Evolutionary conservation across 768 basidiomycete genomes (phyloP).

Genomic region (Albatrellus ellisii): DNA sequence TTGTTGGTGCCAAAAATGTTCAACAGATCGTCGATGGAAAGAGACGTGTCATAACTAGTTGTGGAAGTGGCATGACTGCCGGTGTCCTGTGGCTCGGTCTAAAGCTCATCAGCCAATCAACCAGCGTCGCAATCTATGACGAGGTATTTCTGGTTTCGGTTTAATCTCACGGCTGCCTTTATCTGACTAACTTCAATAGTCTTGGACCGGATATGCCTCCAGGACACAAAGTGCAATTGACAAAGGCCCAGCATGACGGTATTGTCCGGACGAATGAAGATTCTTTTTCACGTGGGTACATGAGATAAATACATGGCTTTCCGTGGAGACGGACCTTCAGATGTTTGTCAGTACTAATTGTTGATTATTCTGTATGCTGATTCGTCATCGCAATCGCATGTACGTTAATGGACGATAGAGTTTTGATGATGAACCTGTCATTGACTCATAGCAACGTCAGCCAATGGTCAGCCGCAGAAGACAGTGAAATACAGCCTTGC

Average conservation of each 20-base stretch:
- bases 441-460: no score
- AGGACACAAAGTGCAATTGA: conserved; percentile 63
- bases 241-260: conserved; percentile 20
- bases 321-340: no score
- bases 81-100: conserved; percentile 90
- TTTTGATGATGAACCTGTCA: no score
- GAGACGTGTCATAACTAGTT: conserved; percentile 55
- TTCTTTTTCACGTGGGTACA: no score
- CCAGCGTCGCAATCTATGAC: conserved; percentile 68
- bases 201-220: conserved; percentile 90
- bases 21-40: conserved; percentile 48
- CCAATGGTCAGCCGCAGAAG: no score
- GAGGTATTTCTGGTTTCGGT: conserved; percentile 45
- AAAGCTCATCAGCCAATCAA: conserved; percentile 46
- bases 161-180: conserved; percentile 4
- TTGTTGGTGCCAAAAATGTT: conserved; percentile 44
- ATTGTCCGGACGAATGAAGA: no score
- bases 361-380: no score
- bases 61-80: conserved; percentile 99
- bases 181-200: conserved; percentile 31
- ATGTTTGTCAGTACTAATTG: no score
- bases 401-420: no score
- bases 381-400: no score
- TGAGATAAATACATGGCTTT: no score
- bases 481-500: no score